A percentile compares a stretch with the other conserved stretches of the same genome.
Evolutionary conservation across 2,329 filamentous ascomycete species (phyloP).

Genomic region (Nemania diffusa): DNA sequence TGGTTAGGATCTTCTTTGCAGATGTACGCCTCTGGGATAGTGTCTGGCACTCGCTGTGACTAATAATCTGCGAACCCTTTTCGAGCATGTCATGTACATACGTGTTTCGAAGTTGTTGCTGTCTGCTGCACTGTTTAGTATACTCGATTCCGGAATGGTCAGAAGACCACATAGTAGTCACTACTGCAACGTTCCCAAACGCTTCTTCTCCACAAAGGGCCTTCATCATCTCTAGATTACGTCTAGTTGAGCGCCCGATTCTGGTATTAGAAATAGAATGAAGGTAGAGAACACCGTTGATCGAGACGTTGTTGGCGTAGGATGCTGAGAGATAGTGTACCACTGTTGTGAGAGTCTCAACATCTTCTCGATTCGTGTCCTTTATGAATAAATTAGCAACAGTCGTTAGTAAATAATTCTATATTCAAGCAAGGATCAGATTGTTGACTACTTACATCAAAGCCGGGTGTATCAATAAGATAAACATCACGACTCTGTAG

Average conservation of each 20-base stretch:
- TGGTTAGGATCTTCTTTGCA: background rate
- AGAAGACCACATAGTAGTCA: slow-evolving; percentile 22
- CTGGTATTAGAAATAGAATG: slow-evolving; percentile 24
- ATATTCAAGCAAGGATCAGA: background rate
- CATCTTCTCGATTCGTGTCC: slow-evolving; percentile 21
- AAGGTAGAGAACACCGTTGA: slow-evolving; percentile 29
- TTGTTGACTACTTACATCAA: slow-evolving; percentile 18
- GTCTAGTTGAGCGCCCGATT: slow-evolving; percentile 16
- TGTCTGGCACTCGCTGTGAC: background rate
- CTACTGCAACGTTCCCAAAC: slow-evolving; percentile 19
- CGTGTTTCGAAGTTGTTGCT: slow-evolving; percentile 14
- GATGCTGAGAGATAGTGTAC: slow-evolving; percentile 27
- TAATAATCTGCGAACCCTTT: slow-evolving; percentile 5
- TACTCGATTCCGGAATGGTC: background rate
- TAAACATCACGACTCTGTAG: slow-evolving; percentile 19
- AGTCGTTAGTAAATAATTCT: background rate
- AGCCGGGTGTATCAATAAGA: slow-evolving; percentile 33
- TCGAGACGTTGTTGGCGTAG: slow-evolving; percentile 15
- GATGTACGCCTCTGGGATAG: slow-evolving; percentile 7
- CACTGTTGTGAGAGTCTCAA: slow-evolving; percentile 21
- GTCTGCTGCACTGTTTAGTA: slow-evolving; percentile 19
- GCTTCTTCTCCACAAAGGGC: slow-evolving; percentile 19
- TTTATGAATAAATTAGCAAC: background rate
- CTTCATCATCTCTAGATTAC: slow-evolving; percentile 28
- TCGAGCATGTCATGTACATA: slow-evolving; percentile 11